phyloP scores from a whole-genome alignment of 2,329 filamentous ascomycete species.

The Graphilbum ipis-grandicollis region DNA sequence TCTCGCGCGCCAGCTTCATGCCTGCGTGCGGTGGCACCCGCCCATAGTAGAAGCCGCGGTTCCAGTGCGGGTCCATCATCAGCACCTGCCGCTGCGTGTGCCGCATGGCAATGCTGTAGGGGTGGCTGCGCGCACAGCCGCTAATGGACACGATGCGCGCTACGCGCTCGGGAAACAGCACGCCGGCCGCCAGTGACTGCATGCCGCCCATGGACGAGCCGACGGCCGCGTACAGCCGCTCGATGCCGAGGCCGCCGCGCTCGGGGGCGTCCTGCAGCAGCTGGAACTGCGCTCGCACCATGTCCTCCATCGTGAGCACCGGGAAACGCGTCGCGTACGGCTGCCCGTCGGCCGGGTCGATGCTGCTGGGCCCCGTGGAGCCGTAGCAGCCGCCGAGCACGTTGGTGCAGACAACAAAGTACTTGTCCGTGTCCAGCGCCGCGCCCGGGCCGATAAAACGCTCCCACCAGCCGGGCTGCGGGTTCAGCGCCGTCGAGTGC shows the following conservation, averaged over 20 bases:
- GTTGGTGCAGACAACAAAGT: conserved; percentile 91
- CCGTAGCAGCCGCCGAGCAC: conserved; percentile 93
- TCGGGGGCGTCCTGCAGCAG: no score
- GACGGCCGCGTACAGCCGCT: conserved; percentile 75
- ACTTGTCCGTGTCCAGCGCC: conserved; percentile 77
- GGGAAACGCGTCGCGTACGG: conserved; percentile 89
- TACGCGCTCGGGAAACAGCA: conserved; percentile 68
- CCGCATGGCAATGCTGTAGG: conserved; percentile 96
- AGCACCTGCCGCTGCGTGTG: conserved; percentile 94
- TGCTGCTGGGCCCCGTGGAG: conserved; percentile 75
- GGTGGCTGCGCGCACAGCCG: conserved; percentile 85
- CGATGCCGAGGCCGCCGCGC: conserved; percentile 58
- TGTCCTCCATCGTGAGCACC: conserved; percentile 89
- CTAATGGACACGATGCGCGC: conserved; percentile 75
- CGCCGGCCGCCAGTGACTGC: conserved; percentile 80
- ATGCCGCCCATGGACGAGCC: conserved; percentile 97
- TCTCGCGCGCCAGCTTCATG: conserved; percentile 96
- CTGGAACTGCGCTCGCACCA: conserved; percentile 90
- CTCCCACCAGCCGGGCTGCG: conserved; percentile 95
- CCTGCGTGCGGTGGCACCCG: conserved; percentile 78
- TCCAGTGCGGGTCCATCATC: conserved; percentile 99
- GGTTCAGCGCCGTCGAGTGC: conserved; percentile 73
- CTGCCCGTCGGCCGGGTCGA: conserved; percentile 76
- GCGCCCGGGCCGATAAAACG: conserved; percentile 84
- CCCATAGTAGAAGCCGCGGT: conserved; percentile 84